Evolutionary conservation across 2,329 filamentous ascomycete genomes (phyloP), one percentile per base, ranked within the genome.

Genomic region (Juglanconis oblonga): DNA sequence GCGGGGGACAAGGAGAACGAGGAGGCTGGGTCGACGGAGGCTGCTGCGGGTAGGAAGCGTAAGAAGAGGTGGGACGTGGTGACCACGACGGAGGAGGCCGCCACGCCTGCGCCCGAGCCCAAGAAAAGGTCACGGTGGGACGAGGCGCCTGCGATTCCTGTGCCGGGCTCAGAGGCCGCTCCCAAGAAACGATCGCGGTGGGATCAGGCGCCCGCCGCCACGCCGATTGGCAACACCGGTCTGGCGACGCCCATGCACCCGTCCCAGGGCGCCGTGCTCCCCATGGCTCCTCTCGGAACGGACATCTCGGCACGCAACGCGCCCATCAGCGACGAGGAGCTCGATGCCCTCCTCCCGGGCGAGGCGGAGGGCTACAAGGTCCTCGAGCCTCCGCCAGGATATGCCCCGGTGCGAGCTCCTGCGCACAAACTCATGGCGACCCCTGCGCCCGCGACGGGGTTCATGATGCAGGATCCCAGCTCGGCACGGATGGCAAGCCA

Each of bases 381-480:
- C 65, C 83, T 98, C 9, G 89, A 92, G 31, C 91, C 93, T 14
- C 95, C 95, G 36, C 90, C 93, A 4, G 95, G 95, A 38, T 99
- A 98, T 71, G 92, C 91, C 51, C 92, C 93, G 5, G 85, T 92
- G 32, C 87, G 90, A 57, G 87, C 89, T 38, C 86, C 91, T 54
- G 83, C 92, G 40, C 86, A 92, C 72, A 91, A 91, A 71, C 76
- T 91, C 48, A 86, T 87, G 77, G 83, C 87, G 44, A 90, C 92
- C 13, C 87, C 91, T 44, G 82, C 87, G 13, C 86, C 91, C n/a
- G 81, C 90, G 31, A 86, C 84, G 47, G 95, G 95, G 2, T 99
- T 98, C 77, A 95, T 96, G 88, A 96, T 97, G 87, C 95, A 98
- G 72, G 92, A 99, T 67, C 91, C 92, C 8, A 92, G 96, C 67